phyloP scores from a whole-genome alignment of 2,329 filamentous ascomycete species.

The Colletotrichum sp. region DNA sequence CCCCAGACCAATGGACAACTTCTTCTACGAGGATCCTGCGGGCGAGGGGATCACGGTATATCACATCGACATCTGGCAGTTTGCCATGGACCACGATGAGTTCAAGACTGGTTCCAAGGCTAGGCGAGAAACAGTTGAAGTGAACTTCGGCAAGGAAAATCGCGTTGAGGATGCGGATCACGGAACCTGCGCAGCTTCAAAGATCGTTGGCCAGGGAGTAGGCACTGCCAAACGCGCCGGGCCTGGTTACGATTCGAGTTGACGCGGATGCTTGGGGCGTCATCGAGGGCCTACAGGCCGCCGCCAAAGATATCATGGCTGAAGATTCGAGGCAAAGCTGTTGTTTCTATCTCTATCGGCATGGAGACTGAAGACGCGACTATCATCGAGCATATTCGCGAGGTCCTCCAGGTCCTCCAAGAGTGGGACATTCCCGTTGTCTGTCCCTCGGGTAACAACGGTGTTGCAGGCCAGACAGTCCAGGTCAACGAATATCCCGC shows the following conservation, averaged over 20 bases:
- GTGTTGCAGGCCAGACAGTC: not conserved
- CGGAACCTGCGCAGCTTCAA: not conserved
- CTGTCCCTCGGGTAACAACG: not conserved
- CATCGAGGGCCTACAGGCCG: not conserved
- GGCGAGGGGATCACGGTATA: not conserved
- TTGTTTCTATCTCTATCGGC: not conserved
- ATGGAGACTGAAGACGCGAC: not conserved
- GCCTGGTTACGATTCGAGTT: not conserved
- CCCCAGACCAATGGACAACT: not conserved
- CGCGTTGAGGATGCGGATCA: not conserved
- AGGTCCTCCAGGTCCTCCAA: not conserved
- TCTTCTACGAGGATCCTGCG: not conserved
- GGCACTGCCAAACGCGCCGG: not conserved
- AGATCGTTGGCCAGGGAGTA: not conserved
- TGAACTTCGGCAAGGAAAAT: not conserved
- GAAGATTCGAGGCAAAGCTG: not conserved
- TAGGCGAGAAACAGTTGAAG: not conserved
- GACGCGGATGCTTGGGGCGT: not conserved
- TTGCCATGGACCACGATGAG: not conserved
- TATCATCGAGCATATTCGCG: not conserved
- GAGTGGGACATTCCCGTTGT: not conserved
- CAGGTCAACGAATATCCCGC: not conserved
- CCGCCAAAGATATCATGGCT: not conserved
- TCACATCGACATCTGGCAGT: not conserved
- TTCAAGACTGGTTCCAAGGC: not conserved